phyloP scores from a whole-genome alignment of 1,284 basidiomycete species.

The Cryptococcus amylolentus region DNA sequence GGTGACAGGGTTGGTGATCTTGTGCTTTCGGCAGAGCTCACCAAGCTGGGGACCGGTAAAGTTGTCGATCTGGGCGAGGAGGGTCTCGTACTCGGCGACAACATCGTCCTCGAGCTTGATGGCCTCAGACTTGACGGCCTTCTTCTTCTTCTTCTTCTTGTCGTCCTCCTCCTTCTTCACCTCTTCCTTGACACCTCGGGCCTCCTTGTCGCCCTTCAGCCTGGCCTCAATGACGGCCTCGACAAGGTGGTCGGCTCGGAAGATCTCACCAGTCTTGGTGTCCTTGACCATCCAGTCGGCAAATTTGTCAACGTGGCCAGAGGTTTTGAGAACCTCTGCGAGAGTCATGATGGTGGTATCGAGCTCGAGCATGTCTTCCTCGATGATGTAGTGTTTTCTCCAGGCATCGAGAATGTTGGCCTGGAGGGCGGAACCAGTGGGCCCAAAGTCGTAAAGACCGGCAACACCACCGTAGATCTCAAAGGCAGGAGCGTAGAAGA shows the following conservation, averaged over 20 bases:
- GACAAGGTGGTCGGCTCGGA: constrained; percentile 95
- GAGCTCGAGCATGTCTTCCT: constrained; percentile 98
- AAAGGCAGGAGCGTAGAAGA: constrained; percentile 98
- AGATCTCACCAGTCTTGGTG: constrained; percentile 86
- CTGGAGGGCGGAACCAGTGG: constrained; percentile 90
- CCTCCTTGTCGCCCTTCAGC: constrained; percentile 86
- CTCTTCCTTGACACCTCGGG: constrained; percentile 63
- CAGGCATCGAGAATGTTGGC: constrained; percentile 96
- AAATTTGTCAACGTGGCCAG: constrained; percentile 96
- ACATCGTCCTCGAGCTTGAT: constrained; percentile 74
- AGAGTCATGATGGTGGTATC: constrained; percentile 99
- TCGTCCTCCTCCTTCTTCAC: constrained; percentile 60
- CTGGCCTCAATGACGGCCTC: constrained; percentile 88
- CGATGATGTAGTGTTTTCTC: constrained; percentile 97
- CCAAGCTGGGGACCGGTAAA: constrained; percentile 86
- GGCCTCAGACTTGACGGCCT: constrained; percentile 68
- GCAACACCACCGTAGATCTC: constrained; percentile 99
- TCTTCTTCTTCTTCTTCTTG: constrained; percentile 79
- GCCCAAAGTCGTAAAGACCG: constrained; percentile 93
- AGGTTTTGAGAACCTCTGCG: constrained; percentile 91
- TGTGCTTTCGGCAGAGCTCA: constrained; percentile 75
- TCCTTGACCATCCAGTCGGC: constrained; percentile 99
- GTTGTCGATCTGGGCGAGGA: constrained; percentile 94
- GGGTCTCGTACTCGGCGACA: constrained; percentile 72
- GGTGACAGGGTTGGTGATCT: constrained; percentile 86